These are phyloP conservation scores for Talaromyces sp. DNA, from an alignment of 2,329 filamentous ascomycete genomes.

Conservation along the genomic window DNA sequence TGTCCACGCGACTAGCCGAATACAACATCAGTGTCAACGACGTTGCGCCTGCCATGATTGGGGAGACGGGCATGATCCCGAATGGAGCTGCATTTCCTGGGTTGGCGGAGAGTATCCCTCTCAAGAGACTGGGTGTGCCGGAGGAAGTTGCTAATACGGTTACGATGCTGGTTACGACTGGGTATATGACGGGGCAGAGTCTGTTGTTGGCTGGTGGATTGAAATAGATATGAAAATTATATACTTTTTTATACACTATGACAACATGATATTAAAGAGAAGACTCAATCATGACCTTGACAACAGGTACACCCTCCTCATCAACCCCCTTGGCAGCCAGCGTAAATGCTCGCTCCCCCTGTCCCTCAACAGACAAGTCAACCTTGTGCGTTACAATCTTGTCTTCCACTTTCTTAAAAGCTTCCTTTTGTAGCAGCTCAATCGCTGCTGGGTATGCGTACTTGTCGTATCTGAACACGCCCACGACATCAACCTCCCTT, in stretches of 20 bases:
- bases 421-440: slow-evolving; percentile 50
- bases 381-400: slow-evolving; percentile 55
- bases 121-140: slow-evolving; percentile 56
- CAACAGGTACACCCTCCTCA: slow-evolving; percentile 50
- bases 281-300: slow-evolving; percentile 51
- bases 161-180: slow-evolving; percentile 59
- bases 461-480: slow-evolving; percentile 55
- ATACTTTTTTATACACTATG: neutral
- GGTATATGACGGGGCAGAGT: slow-evolving; percentile 59
- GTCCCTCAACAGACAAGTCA: slow-evolving; percentile 38
- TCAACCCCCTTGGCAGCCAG: slow-evolving; percentile 51
- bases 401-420: slow-evolving; percentile 48
- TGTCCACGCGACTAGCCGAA: slow-evolving; percentile 57
- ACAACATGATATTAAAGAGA: slow-evolving; percentile 13
- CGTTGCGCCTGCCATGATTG: slow-evolving; percentile 67
- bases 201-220: slow-evolving; percentile 48
- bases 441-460: slow-evolving; percentile 55
- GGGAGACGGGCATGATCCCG: slow-evolving; percentile 61
- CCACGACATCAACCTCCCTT: slow-evolving; percentile 56
- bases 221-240: slow-evolving; percentile 9
- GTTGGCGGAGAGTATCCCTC: slow-evolving; percentile 58
- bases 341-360: slow-evolving; percentile 51
- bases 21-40: slow-evolving; percentile 65
- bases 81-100: slow-evolving; percentile 57
- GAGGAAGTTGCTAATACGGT: slow-evolving; percentile 61